Evolutionary conservation across 179 eudicot species (phyloP), one percentile per base, ranked within the genome.

Genomic region (Silene vulgaris): DNA sequence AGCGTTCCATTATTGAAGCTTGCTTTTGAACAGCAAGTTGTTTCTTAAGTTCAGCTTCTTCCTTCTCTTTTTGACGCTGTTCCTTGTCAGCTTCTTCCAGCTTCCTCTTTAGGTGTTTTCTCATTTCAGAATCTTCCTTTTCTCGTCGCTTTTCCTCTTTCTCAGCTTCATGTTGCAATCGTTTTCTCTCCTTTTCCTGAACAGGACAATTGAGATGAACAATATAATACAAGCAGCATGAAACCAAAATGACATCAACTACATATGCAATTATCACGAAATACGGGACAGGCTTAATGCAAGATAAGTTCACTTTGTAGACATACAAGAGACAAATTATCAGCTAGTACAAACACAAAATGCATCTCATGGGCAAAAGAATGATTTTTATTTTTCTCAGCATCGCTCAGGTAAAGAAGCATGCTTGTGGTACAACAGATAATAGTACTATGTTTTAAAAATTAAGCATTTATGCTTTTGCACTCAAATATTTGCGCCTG

Each of bases 1-100:
- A 92, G n/a, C 93, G 93, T 64, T 95, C 91, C 99, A 95, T 92
- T 13, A 92, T 73, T 66, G 97, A 89, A 63, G 97, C 99, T 82
- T 92, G 99, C 85, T 95, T 95, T 74, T 88, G 87, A 65, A 92
- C 67, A 63, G 90, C 71, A 28, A 81, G 89, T 75, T 84, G 89
- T 82, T 81, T 90, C 85, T 86, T 95, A 35, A 77, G 68, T 72
- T 87, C 97, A 80, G 97, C 87, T 76, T 92, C 93, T 89, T 95
- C 99, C 83, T 88, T 95, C 77, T 92, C 97, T 76, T 78, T 84
- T 30, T 90, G 91, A 3, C 90, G 84, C 65, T 82, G 97, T 21
- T 89, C 96, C 79, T 84, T 95, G 75, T 95, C 97, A n/a, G 88
- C 85, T 77, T 91, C 98, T 73, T 90, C 98, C 86, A 89, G 96